Conservation (phyloP, 176 grass and related monocot genomes). For the Oryza australiensis region DNA sequence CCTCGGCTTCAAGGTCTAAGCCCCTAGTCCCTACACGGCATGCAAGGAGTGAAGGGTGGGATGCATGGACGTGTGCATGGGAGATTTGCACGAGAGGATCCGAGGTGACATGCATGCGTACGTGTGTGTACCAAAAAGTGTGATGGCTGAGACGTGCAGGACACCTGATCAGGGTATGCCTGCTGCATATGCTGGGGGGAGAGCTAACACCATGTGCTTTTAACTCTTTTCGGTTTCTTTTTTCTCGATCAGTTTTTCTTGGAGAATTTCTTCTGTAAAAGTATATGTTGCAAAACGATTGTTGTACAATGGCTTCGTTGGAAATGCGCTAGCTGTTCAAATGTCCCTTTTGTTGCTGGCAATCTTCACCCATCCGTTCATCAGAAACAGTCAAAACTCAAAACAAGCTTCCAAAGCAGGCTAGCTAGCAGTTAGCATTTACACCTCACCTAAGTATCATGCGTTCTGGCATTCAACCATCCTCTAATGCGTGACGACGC, state of each 20-base stretch:
- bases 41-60: neutral
- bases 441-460: constrained; percentile 20
- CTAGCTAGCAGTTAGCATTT: constrained; percentile 5
- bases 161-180: neutral
- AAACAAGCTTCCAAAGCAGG: constrained; percentile 28
- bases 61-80: neutral
- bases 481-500: neutral
- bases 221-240: neutral
- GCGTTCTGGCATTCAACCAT: constrained; percentile 10
- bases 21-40: neutral
- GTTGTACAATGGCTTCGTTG: neutral
- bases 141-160: neutral
- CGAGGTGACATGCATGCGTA: neutral
- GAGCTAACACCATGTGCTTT: constrained; percentile 16
- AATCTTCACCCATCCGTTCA: neutral
- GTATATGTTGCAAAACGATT: neutral
- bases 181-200: neutral
- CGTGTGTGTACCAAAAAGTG: constrained; percentile 2
- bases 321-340: neutral
- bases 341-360: neutral
- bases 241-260: neutral
- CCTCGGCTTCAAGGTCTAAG: constrained; percentile 55
- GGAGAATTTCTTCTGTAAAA: neutral
- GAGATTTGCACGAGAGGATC: neutral
- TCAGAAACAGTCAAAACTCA: constrained; percentile 7